Evolutionary conservation across 352 stramenopile genomes (phyloP), one percentile per base, ranked within the genome.

Genomic region (Phytophthora kernoviae): DNA sequence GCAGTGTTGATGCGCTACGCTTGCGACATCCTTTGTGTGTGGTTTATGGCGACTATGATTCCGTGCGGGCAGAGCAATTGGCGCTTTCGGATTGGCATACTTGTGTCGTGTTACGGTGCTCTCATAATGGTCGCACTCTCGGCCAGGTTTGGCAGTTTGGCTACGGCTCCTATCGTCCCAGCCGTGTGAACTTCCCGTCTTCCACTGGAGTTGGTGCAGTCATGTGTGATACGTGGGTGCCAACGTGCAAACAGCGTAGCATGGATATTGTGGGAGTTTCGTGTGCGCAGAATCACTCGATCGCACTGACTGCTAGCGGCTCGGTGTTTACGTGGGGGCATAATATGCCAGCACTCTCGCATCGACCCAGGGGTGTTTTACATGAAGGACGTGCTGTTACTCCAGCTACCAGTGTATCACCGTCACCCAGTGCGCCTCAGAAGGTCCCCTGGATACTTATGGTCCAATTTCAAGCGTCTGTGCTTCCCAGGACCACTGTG

Each of bases 111-210:
- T 44, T 94, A 30, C 62, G 64, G 17, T 90, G 81, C 54, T 62
- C 57, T 54, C 67, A 75, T 43, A 86, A 91, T 27, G 73, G 77
- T 39, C 69, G 74, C 36, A 78, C 64, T 37, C 62, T 83, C 33
- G 81, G 85, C 26, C 80, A 94, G 30, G 74, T 93, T 41, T 94
- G 81, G 83, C 83, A 91, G 47, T 94, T 87, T 57, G 85, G 83
- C 10, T 88, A 91, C 52, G 83, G 81, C 18, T 84, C 78, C 6
- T 83, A 82, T 58, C 75, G 83, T 52, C 85, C 84, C 4, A 90
- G 60, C 33, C 83, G 85, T 14, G 73, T 94, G 27, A 74, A 81
- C 30, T 84, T 90, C 50, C 60, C 73, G 34, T 70, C 64, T 24
- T 48, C 36, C 5, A 65, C 33, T 21, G 39, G 26, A 2, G 15